Evolutionary conservation across 495 filamentous ascomycete species (phyloP), one percentile per base, ranked within the genome.

Genomic region (Tuber umbilicatum): DNA sequence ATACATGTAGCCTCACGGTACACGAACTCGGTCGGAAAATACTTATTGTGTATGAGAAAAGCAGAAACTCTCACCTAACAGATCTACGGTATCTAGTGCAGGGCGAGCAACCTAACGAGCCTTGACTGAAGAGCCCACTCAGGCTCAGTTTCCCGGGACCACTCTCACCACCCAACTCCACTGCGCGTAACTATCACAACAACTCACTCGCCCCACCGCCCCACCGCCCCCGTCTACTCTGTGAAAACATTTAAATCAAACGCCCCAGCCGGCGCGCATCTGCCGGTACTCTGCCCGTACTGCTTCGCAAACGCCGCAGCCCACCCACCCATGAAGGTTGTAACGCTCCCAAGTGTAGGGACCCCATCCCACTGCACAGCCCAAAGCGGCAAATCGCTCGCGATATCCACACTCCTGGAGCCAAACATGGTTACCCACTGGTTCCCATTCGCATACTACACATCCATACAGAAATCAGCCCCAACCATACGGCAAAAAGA

Each of bases 381-480:
- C 81, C 79, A 83, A 39, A 83, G 80, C 37, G 81, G 81, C 7
- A 83, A 67, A 69, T 82, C 72, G 38, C 76, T 77, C 16, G 79
- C 81, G 71, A 83, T 82, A 45, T 83, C 70, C 23, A 78, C 75
- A 16, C 47, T 47, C 21, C 78, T 55, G 0, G 80, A 81, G 17
- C 76, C 75, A 45, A 83, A 83, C 81, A 83, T 82, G 16, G 71
- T 45, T 0, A 82, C 64, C 81, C 81, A 83, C 71, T 82, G 79
- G 38, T 81, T 83, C 37, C 79, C 74, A 47, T 76, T 76, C 16
- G 73, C 75, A 40, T 76, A 76, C 75, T 71, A 45, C 12, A 3
- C 27, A 16, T 14, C 27, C 55, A 64, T 27, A 38, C 17, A 73
- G 21, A 41, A 23, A 43, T 70, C 5, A 76, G 42, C 19, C 37